Conservation (phyloP, 2,329 filamentous ascomycete genomes). For the Arthrobotrys sinensis region DNA sequence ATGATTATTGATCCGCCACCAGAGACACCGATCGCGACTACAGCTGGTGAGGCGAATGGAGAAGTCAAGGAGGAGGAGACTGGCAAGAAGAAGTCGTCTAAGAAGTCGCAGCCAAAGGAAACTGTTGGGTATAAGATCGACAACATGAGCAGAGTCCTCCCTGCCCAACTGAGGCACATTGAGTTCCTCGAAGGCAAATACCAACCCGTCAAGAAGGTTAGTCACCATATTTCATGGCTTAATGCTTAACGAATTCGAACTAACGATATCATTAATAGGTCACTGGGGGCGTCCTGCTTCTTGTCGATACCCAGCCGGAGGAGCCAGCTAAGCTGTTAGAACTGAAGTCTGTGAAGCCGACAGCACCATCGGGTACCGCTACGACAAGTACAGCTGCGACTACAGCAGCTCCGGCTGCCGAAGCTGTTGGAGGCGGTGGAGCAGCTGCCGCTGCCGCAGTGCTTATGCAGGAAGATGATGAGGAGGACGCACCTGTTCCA, state of each 20-base stretch:
- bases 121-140: slow-evolving; percentile 96
- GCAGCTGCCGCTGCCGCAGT: slow-evolving; percentile 80
- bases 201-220: slow-evolving; percentile 91
- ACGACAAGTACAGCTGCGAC: slow-evolving; percentile 69
- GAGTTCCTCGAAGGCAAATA: slow-evolving; percentile 88
- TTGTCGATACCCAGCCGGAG: slow-evolving; percentile 84
- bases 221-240: slow-evolving; percentile 63
- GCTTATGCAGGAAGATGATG: slow-evolving; percentile 83
- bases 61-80: slow-evolving; percentile 76
- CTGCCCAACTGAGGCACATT: slow-evolving; percentile 93
- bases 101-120: slow-evolving; percentile 95
- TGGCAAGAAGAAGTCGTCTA: slow-evolving; percentile 75
- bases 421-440: slow-evolving; percentile 65
- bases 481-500: slow-evolving; percentile 80
- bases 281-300: slow-evolving; percentile 92
- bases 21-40: slow-evolving; percentile 77
- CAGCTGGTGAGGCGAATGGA: slow-evolving; percentile 73
- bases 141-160: slow-evolving; percentile 96
- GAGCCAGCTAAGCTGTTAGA: slow-evolving; percentile 87
- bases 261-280: slow-evolving; percentile 73
- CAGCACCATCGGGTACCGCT: slow-evolving; percentile 50
- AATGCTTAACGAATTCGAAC: slow-evolving; percentile 3
- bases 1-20: slow-evolving; percentile 93
- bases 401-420: slow-evolving; percentile 72
- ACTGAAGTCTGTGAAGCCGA: slow-evolving; percentile 86